phyloP scores from a whole-genome alignment of 2,329 filamentous ascomycete species.

The Venturiaceae sp. region DNA sequence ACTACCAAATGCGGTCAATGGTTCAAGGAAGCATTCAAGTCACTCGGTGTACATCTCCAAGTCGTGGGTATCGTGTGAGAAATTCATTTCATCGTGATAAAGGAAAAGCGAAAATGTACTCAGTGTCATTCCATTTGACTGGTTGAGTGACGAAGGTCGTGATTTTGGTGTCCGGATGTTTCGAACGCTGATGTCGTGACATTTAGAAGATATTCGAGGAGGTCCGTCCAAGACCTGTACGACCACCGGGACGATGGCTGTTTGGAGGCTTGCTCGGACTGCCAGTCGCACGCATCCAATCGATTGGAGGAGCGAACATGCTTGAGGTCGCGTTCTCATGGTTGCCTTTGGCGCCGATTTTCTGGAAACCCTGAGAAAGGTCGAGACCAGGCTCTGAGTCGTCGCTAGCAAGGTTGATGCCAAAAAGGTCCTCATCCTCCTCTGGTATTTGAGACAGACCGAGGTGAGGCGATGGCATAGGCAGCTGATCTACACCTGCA shows the following conservation, averaged over 20 bases:
- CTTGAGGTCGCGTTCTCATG: neutral
- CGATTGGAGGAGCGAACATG: neutral
- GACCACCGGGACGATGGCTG: neutral
- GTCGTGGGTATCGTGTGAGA: neutral
- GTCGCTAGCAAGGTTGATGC: constrained; percentile 43
- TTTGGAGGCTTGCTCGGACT: constrained; percentile 2
- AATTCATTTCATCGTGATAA: constrained; percentile 1
- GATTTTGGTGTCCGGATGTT: neutral
- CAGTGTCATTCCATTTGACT: neutral
- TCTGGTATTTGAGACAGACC: constrained; percentile 10
- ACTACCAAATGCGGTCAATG: neutral
- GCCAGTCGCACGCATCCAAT: constrained; percentile 2
- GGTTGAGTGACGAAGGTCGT: neutral
- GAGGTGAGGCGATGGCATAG: constrained; percentile 7
- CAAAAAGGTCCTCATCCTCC: constrained; percentile 2
- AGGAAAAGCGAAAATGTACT: neutral
- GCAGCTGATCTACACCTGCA: constrained; percentile 10
- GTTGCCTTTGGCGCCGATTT: constrained; percentile 46
- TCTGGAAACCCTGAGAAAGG: constrained; percentile 66
- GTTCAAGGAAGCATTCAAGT: neutral
- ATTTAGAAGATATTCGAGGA: neutral
- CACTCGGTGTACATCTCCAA: neutral
- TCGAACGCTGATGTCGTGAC: neutral
- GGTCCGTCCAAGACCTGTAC: constrained; percentile 2
- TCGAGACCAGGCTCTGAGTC: constrained; percentile 55